Base-by-base conservation (phyloP, 176 grass and related monocot species). In the Elaeis guineensis region DNA sequence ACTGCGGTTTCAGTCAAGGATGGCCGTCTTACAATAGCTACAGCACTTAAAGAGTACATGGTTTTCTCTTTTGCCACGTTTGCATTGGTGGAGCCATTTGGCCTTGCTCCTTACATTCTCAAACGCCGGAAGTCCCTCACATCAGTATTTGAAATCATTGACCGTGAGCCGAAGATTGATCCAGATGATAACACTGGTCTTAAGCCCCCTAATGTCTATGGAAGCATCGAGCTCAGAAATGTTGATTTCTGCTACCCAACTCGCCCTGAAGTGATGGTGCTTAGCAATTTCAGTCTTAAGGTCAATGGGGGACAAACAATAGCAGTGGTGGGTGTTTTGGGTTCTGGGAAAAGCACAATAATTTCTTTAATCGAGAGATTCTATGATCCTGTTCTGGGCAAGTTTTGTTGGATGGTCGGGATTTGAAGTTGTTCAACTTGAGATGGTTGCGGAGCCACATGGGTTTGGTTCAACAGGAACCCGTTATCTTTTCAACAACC, bases 261-360 rank as follows among this genome's bases (percentile, higher is more conserved):
- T 50, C 75, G 88, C 26, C 84, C 94, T 25, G 89, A 98, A 49
- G 59, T 98, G 61, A 80, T 88, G 78, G 94, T 98, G 20, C 75
- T 98, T 29, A 98, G 88, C 67, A 98, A 98, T 86, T 98, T 98
- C 72, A 89, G 84, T 75, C 87, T 98, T 62, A 98, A 98, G 72
- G 87, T 98, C 5, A 98, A 74, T 44, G 79, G 88, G 49, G 88
- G 94, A 18, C 87, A 91, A 78, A 98, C 94, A 78, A 29, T 98
- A 63, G 94, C 94, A 29, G 94, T 98, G 52, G 94, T 98, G 18
- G 94, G 94, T 3, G 94, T 98, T 72, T 98, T 74, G 62, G 94
- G 94, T 59, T 98, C 94, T 52, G 88, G 88, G 50, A 98, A 98
- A 74, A 98, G 94, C 79, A 98, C 94, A 6, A 85, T 98, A 44